Evolutionary conservation across 1,139 yeast genomes (phyloP).

Genomic region (Williopsis jadinii): DNA sequence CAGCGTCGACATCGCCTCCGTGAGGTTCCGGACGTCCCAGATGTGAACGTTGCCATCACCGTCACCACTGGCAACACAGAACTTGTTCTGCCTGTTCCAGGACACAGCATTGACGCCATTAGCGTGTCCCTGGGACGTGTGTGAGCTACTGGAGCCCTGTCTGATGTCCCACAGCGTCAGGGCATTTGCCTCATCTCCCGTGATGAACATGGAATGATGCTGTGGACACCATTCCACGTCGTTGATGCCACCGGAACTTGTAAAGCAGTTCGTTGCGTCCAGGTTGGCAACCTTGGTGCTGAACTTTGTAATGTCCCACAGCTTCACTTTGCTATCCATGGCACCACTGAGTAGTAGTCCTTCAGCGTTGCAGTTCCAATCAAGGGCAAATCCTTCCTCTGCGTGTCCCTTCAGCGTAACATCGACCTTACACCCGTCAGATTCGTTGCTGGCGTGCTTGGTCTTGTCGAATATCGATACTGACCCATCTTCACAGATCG

Average conservation of each 20-base stretch:
- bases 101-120: conserved; percentile 60
- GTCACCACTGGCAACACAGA: conserved; percentile 65
- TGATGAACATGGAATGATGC: conserved; percentile 50
- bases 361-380: conserved; percentile 49
- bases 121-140: conserved; percentile 23
- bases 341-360: conserved; percentile 53
- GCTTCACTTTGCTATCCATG: conserved; percentile 48
- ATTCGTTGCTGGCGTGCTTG: conserved; percentile 23
- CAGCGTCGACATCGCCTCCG: conserved; percentile 24
- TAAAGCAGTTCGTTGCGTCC: background rate
- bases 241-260: conserved; percentile 41
- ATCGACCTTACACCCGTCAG: conserved; percentile 16
- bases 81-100: conserved; percentile 50
- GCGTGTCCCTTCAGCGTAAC: conserved; percentile 36
- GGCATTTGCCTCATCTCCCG: conserved; percentile 51
- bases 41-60: conserved; percentile 49
- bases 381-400: conserved; percentile 54
- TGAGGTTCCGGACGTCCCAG: conserved; percentile 61
- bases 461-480: conserved; percentile 61
- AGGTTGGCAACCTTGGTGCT: conserved; percentile 12
- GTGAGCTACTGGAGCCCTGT: conserved; percentile 11
- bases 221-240: conserved; percentile 54
- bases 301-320: conserved; percentile 43
- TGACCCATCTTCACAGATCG: conserved; percentile 72
- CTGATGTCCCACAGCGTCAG: conserved; percentile 47